A percentile compares a stretch with the other conserved stretches of the same genome.
phyloP scores from a whole-genome alignment of 1,284 basidiomycete species.

The Erythrobasidium hasegawianum region DNA sequence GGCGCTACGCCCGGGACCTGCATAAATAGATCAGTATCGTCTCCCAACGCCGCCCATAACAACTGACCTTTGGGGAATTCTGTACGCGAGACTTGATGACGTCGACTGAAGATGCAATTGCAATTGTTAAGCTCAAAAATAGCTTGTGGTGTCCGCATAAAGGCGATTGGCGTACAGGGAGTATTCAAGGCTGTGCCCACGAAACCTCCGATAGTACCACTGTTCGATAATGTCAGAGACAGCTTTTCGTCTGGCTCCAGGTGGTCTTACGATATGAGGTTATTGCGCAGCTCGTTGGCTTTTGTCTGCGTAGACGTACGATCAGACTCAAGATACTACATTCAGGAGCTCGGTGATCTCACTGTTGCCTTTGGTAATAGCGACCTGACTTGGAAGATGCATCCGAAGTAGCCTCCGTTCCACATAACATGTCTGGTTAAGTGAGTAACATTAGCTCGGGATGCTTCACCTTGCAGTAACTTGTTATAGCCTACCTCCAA shows the following conservation, averaged over 20 bases:
- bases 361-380: slow-evolving; percentile 81
- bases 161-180: slow-evolving; percentile 49
- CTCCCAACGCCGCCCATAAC: not conserved
- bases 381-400: slow-evolving; percentile 75
- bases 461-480: too few species aligned
- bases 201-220: slow-evolving; percentile 80
- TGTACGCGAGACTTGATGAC: slow-evolving; percentile 97
- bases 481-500: slow-evolving; percentile 64
- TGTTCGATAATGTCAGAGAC: not conserved
- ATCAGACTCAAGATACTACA: not conserved
- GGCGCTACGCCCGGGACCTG: slow-evolving; percentile 63
- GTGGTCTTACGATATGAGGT: slow-evolving; percentile 64
- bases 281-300: slow-evolving; percentile 63
- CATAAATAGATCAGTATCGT: not conserved
- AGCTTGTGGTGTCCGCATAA: not conserved
- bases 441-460: slow-evolving; percentile 68
- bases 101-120: slow-evolving; percentile 59
- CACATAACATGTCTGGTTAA: slow-evolving; percentile 43
- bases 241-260: not conserved
- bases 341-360: slow-evolving; percentile 38
- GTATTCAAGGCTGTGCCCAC: slow-evolving; percentile 63
- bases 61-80: slow-evolving; percentile 57
- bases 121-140: slow-evolving; percentile 17
- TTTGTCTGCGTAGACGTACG: slow-evolving; percentile 5
- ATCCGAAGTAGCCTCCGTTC: slow-evolving; percentile 88